Evolutionary conservation across 2,329 filamentous ascomycete genomes (phyloP).

Genomic region (Ceratocystis alfenasii): DNA sequence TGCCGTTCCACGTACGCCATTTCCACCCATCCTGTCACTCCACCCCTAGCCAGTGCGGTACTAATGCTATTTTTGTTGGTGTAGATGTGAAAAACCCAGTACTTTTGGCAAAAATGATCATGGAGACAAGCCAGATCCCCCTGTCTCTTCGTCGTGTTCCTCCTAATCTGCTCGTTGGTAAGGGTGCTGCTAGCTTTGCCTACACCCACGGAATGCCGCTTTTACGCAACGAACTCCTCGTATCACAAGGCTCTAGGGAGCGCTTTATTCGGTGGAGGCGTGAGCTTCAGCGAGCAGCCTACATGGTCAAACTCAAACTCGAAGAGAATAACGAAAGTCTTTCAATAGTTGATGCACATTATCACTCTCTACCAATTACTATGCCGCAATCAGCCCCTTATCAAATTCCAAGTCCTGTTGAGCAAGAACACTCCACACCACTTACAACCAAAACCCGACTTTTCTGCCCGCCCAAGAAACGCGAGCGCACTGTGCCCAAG

Average conservation of each 20-base stretch:
- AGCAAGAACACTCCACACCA: background rate
- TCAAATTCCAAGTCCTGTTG: background rate
- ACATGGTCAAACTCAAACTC: constrained; percentile 32
- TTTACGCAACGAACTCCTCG: constrained; percentile 60
- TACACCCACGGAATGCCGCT: constrained; percentile 62
- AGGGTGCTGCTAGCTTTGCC: constrained; percentile 80
- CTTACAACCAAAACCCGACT: background rate
- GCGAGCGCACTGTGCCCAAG: background rate
- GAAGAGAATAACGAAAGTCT: constrained; percentile 26
- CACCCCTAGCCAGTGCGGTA: background rate
- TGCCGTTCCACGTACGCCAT: constrained; percentile 62
- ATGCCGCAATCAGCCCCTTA: background rate
- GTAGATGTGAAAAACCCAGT: constrained; percentile 88
- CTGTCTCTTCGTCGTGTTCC: constrained; percentile 81
- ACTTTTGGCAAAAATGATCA: constrained; percentile 67
- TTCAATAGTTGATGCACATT: constrained; percentile 19
- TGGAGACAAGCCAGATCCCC: constrained; percentile 62
- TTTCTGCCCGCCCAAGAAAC: constrained; percentile 11
- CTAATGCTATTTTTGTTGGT: constrained; percentile 14
- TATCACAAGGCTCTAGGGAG: constrained; percentile 68
- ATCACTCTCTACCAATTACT: constrained; percentile 18
- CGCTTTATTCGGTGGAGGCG: constrained; percentile 68
- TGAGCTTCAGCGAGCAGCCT: constrained; percentile 50
- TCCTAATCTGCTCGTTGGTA: constrained; percentile 78
- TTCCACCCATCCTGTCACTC: background rate